Conservation (phyloP, 371 early-diverging fungal genomes). For the Syncephalastrum contaminatum region DNA sequence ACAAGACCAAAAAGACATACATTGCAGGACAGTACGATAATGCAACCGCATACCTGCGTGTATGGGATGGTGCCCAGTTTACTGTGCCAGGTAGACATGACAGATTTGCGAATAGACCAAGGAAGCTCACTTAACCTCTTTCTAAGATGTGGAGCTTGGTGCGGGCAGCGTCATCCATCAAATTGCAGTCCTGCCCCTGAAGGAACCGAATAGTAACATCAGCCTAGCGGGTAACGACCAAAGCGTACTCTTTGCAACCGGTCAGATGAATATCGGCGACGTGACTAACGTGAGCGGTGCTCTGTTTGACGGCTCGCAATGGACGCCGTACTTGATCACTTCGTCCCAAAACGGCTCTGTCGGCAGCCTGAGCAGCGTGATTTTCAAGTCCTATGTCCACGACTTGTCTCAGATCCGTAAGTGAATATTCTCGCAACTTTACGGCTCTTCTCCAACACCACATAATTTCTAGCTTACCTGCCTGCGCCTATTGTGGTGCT, state of each 20-base stretch:
- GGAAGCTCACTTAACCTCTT: background rate
- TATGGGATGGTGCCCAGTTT: slow-evolving; percentile 45
- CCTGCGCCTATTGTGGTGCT: slow-evolving; percentile 65
- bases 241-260: slow-evolving; percentile 44
- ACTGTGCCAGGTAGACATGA: slow-evolving; percentile 9
- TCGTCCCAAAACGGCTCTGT: slow-evolving; percentile 41
- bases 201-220: slow-evolving; percentile 7
- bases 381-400: slow-evolving; percentile 37
- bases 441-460: slow-evolving; percentile 25
- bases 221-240: slow-evolving; percentile 10
- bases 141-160: slow-evolving; percentile 22
- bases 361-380: slow-evolving; percentile 42
- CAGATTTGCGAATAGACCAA: background rate
- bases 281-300: slow-evolving; percentile 59
- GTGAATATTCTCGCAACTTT: slow-evolving; percentile 3
- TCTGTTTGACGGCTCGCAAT: slow-evolving; percentile 60
- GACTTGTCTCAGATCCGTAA: slow-evolving; percentile 12
- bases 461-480: slow-evolving; percentile 30
- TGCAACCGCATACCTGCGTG: slow-evolving; percentile 25
- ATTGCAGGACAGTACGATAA: slow-evolving; percentile 39
- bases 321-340: slow-evolving; percentile 67
- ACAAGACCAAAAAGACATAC: slow-evolving; percentile 28
- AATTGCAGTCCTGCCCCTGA: slow-evolving; percentile 21
- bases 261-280: slow-evolving; percentile 43
- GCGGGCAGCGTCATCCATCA: slow-evolving; percentile 32